Evolutionary conservation across 2,329 filamentous ascomycete genomes (phyloP).

Genomic region (Diatrype stigma): DNA sequence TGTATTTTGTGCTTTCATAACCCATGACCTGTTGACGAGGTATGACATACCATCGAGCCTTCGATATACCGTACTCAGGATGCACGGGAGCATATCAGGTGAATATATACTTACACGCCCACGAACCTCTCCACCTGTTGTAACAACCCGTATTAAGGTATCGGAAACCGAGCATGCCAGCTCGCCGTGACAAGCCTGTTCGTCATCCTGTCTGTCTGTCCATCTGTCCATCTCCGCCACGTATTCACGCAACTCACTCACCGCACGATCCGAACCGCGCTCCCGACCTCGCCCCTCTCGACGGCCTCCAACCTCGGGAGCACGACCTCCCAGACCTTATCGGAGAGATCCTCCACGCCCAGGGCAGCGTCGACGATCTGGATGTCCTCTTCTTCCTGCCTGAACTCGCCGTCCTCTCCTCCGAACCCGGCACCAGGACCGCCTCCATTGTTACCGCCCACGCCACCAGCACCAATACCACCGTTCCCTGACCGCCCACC

Average conservation of each 20-base stretch:
- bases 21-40: too few relatives aligned
- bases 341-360: conserved; percentile 52
- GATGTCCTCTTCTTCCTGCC: conserved; percentile 50
- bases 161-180: too few relatives aligned
- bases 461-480: conserved; percentile 11
- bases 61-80: too few relatives aligned
- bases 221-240: too few relatives aligned
- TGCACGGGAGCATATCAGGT: too few relatives aligned
- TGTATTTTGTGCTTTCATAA: too few relatives aligned
- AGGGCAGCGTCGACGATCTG: conserved; percentile 51
- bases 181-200: too few relatives aligned
- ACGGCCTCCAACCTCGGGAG: conserved; percentile 43
- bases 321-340: conserved; percentile 52
- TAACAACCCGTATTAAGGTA: too few relatives aligned
- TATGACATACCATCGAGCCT: too few relatives aligned
- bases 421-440: conserved; percentile 14
- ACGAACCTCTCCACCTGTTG: too few relatives aligned
- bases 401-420: conserved; percentile 32
- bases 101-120: too few relatives aligned
- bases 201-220: too few relatives aligned
- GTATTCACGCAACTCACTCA: conserved; percentile 12
- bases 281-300: conserved; percentile 45
- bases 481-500: conserved; percentile 12
- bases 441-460: conserved; percentile 12
- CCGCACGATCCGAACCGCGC: conserved; percentile 39